Percentiles rank a stretch among this genome's conserved stretches.
phyloP scores from a whole-genome alignment of 176 grass and related monocot genomes.

The Musa beccarii region DNA sequence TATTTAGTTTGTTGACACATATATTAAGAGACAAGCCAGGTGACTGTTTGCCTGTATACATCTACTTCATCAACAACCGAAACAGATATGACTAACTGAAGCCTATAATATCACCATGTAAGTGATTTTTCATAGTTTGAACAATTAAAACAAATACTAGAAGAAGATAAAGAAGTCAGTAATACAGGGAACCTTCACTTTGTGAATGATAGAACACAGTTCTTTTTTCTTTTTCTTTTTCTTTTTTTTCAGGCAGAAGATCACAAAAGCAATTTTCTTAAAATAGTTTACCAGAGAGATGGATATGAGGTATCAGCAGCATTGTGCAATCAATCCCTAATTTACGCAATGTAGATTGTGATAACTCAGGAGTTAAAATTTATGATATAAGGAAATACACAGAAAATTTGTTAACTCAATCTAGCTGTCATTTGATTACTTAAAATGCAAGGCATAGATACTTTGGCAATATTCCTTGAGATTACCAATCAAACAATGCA shows the following conservation, averaged over 20 bases:
- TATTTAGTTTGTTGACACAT: neutral
- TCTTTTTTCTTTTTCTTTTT: too few species aligned
- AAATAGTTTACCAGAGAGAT: neutral
- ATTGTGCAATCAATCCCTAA: neutral
- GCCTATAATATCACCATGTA: neutral
- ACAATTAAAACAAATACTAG: neutral
- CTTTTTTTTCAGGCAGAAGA: neutral
- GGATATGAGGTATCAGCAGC: too few species aligned
- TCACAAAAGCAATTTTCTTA: neutral
- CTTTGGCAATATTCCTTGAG: too few species aligned
- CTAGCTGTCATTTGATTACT: neutral
- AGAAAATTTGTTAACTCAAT: neutral
- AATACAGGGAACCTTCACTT: neutral
- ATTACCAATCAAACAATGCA: neutral
- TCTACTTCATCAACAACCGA: neutral
- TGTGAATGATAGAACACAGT: too few species aligned
- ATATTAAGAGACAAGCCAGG: neutral
- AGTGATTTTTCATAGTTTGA: neutral
- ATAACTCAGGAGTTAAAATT: neutral
- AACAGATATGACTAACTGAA: neutral
- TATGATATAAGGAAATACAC: neutral
- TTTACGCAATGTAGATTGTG: neutral
- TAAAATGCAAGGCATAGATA: too few species aligned
- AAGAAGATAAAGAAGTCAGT: neutral
- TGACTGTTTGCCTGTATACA: neutral